Conservation (phyloP, 371 early-diverging fungal genomes). For the Mycotypha africana region DNA sequence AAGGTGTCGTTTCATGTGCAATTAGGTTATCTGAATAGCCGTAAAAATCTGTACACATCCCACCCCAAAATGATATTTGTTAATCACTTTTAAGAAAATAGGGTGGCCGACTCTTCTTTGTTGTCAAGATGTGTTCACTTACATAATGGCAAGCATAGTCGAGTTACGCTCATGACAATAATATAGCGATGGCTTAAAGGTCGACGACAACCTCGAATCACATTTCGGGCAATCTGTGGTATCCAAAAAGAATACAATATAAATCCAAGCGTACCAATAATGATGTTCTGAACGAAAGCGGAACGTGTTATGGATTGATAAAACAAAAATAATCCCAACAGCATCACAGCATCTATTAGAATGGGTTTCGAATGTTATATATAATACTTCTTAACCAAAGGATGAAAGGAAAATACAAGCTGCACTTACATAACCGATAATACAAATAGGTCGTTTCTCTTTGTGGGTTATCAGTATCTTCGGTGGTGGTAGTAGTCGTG, state of each 20-base stretch:
- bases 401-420: neutral
- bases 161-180: constrained; percentile 54
- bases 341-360: constrained; percentile 41
- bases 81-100: neutral
- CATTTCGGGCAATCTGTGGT: constrained; percentile 72
- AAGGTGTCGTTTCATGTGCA: constrained; percentile 45
- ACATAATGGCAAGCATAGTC: constrained; percentile 62
- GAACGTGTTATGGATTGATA: constrained; percentile 59
- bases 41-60: constrained; percentile 52
- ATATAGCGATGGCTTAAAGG: constrained; percentile 59
- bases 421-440: constrained; percentile 16
- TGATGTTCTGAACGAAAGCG: constrained; percentile 44
- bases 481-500: too few species aligned
- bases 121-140: constrained; percentile 4
- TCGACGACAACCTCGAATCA: constrained; percentile 54
- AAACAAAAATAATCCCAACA: constrained; percentile 60
- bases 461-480: constrained; percentile 11
- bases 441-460: constrained; percentile 18
- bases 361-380: neutral
- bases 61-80: too few species aligned
- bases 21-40: constrained; percentile 58
- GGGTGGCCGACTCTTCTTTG: too few species aligned
- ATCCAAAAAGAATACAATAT: constrained; percentile 73
- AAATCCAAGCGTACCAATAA: constrained; percentile 44
- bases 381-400: neutral